phyloP scores from a whole-genome alignment of 345 rosid species.

The Rhodamnia rubescens region DNA sequence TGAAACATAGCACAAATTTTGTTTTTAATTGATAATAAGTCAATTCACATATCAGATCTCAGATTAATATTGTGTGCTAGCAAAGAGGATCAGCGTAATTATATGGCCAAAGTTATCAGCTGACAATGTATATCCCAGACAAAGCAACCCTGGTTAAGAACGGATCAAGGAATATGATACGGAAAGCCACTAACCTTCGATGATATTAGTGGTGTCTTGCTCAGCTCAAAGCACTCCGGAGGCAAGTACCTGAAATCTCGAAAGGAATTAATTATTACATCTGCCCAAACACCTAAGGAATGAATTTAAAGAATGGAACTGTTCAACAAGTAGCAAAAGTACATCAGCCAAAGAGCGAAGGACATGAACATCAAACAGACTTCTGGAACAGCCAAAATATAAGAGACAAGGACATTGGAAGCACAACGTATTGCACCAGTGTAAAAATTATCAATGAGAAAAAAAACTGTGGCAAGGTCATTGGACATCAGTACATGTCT shows the following conservation, averaged over 20 bases:
- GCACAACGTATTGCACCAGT: neutral
- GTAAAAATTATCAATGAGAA: neutral
- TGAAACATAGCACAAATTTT: neutral
- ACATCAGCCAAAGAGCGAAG: neutral
- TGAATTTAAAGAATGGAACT: neutral
- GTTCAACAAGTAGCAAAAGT: neutral
- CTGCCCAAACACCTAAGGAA: neutral
- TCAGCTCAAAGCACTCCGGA: constrained; percentile 97
- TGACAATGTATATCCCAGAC: neutral
- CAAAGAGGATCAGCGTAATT: neutral
- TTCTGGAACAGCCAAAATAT: neutral
- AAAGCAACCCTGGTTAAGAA: neutral
- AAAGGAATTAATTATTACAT: neutral
- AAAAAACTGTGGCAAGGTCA: neutral
- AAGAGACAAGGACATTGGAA: neutral
- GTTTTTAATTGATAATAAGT: neutral
- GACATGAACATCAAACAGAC: neutral
- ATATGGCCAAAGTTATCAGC: neutral
- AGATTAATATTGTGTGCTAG: neutral
- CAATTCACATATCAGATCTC: neutral
- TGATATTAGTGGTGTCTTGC: constrained; percentile 84
- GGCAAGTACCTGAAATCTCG: constrained; percentile 72
- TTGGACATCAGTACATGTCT: too few species aligned
- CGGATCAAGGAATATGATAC: neutral
- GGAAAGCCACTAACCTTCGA: constrained; percentile 49